Evolutionary conservation across 108 stramenopile genomes (phyloP).

Genomic region (Hondaea fermentalgiana): DNA sequence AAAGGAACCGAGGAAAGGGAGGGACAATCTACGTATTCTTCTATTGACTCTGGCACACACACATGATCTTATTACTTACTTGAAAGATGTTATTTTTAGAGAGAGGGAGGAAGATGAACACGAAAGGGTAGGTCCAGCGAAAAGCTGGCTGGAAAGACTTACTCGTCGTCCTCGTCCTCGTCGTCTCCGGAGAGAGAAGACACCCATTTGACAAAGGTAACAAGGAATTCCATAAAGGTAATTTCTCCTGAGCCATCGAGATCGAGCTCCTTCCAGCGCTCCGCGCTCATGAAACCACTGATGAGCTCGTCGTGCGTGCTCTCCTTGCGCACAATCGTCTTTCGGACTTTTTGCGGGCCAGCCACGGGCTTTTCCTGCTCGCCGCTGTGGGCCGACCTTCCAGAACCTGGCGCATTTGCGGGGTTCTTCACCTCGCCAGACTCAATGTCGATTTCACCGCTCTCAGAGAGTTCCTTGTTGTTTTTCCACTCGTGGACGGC

Average conservation of each 20-base stretch:
- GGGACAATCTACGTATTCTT: too few relatives aligned
- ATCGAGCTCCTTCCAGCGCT: constrained; percentile 16
- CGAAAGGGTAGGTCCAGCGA: too few relatives aligned
- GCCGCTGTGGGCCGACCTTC: neutral
- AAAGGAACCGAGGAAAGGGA: too few relatives aligned
- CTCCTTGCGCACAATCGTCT: neutral
- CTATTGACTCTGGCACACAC: too few relatives aligned
- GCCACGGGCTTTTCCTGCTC: neutral
- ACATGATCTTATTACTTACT: too few relatives aligned
- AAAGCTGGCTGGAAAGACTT: neutral
- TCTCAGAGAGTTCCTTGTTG: neutral
- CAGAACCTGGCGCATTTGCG: neutral
- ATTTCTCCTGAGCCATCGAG: neutral
- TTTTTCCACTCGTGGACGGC: neutral
- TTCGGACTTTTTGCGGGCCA: too few relatives aligned
- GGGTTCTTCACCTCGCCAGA: neutral
- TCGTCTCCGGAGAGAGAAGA: neutral
- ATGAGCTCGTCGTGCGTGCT: neutral
- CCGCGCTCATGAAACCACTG: neutral
- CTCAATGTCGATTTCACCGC: neutral
- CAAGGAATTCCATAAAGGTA: neutral
- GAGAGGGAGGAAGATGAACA: too few relatives aligned
- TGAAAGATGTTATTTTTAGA: too few relatives aligned
- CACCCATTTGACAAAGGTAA: neutral
- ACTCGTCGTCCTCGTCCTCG: neutral